Conservation (phyloP, 192 early-diverging fungal genomes). For the Dissophora ornata region DNA sequence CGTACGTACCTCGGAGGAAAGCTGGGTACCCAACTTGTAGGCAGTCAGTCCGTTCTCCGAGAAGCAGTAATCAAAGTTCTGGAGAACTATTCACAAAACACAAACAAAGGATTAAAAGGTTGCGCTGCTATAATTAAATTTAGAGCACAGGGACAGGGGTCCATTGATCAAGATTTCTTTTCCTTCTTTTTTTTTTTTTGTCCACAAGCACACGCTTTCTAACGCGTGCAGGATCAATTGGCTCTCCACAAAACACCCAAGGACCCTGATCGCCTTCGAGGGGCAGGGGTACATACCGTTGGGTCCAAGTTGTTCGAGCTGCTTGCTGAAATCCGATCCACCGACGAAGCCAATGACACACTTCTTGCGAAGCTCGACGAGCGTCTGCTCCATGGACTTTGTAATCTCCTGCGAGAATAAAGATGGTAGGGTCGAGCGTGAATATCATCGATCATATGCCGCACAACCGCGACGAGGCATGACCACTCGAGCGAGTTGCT, state of each 20-base stretch:
- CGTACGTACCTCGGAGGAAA: slow-evolving; percentile 70
- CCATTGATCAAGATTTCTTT: slow-evolving; percentile 10
- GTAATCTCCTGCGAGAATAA: slow-evolving; percentile 71
- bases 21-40: slow-evolving; percentile 77
- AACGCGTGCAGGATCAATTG: slow-evolving; percentile 20
- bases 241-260: background rate
- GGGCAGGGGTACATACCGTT: slow-evolving; percentile 65
- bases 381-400: slow-evolving; percentile 78
- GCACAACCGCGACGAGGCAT: background rate
- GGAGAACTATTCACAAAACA: slow-evolving; percentile 75
- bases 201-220: background rate
- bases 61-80: slow-evolving; percentile 95
- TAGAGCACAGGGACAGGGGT: background rate
- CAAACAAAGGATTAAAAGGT: background rate
- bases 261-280: background rate
- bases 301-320: slow-evolving; percentile 93
- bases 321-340: slow-evolving; percentile 93
- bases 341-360: slow-evolving; percentile 97
- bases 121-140: slow-evolving; percentile 24
- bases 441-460: background rate
- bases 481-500: no score
- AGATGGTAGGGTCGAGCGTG: background rate
- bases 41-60: slow-evolving; percentile 98
- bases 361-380: slow-evolving; percentile 86
- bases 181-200: background rate